Base-by-base conservation (phyloP, 116 monocot species). In the Dioscorea cayenensis region DNA sequence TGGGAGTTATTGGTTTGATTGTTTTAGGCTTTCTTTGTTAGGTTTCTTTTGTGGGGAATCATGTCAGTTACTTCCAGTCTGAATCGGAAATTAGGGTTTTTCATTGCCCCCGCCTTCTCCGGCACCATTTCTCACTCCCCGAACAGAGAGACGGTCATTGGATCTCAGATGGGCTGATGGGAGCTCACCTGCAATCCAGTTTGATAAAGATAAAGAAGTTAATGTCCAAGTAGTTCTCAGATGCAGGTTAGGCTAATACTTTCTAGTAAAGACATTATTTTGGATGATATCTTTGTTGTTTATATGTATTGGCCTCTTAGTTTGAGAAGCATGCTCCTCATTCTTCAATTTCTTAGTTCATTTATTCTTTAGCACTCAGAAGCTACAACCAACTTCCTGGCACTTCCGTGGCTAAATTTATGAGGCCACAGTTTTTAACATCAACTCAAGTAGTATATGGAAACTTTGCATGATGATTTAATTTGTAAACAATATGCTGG, bases 181-280 rank as follows among this genome's bases (percentile, higher is more conserved):
- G 35, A 68, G 66, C 59, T 72, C 81, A 23, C 58, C 66, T 22
- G 36, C 49, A 6, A 74, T 32, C 65, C 75, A 66, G 22, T 29
- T 67, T 22, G 86, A 90, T 51, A 79, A 70, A 36, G 95, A 95
- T 50, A 60, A 70, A 38, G 91, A 84, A 63, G 79, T 83, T 38
- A 86, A 86, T 23, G 81, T 91, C 14, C 86, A 89, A 66, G 92
- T 92, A 9, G 38, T 91, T 51, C 76, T 95, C 37, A 69, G 95
- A 78, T 95, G 95, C 95, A 91, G 95, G 95, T 94, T 11, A 19
- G n/a, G 25, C 73, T 51, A 29, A 25, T 9, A 55, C 2, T 55
- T n/a, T 55, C 18, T 55, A 5, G 1, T 55, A 5, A 18, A 43
- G 7, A 7, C 43, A 10, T 55, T 14, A 16, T 16, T n/a, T 55